Base-by-base conservation (phyloP, 1,139 yeast species). In the Pichia sp. region DNA sequence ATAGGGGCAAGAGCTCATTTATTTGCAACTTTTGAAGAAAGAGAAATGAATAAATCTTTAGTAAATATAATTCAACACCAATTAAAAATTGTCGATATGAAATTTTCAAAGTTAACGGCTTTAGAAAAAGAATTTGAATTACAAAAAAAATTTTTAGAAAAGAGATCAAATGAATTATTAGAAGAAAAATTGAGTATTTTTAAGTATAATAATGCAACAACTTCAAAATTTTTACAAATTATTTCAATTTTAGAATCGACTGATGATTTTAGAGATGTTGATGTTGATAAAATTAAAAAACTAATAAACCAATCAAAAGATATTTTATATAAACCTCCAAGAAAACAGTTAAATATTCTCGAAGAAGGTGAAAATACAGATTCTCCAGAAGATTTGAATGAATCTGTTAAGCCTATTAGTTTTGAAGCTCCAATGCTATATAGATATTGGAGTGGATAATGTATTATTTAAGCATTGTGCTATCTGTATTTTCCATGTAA, bases 1-100 rank as follows among this genome's bases (percentile, higher is more conserved):
- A 67, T 85, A 24, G 96, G 95, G 5, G 84, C 91, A 1, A 75
- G 95, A 50, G 74, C 95, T 29, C 91, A 84, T 55, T 74, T 86
- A 28, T 81, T 89, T 63, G 87, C 94, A 13, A 76, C 80, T 15
- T 79, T 76, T 56, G 93, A 88, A 58, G 96, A 88, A 56, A 69
- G 91, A 42, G 87, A 84, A 56, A 75, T 87, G 77, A 70, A 78
- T 50, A 75, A 72, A 45, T 61, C 80, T 25, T 64, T 82, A 20
- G 66, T 70, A 18, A 70, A 71, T 20, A 74, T 89, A 37, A 72
- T 87, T 28, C 81, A 83, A 54, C 77, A 79, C 37, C 88, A 88
- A 61, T 59, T 84, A 50, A 72, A 78, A 42, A 84, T 88, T 55
- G 70, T 89, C 35, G 93, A 88, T 48, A 62, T 85, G 51, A 91